phyloP scores from a whole-genome alignment of 2,329 filamentous ascomycete species.

The Ploettnerulaceae sp. region DNA sequence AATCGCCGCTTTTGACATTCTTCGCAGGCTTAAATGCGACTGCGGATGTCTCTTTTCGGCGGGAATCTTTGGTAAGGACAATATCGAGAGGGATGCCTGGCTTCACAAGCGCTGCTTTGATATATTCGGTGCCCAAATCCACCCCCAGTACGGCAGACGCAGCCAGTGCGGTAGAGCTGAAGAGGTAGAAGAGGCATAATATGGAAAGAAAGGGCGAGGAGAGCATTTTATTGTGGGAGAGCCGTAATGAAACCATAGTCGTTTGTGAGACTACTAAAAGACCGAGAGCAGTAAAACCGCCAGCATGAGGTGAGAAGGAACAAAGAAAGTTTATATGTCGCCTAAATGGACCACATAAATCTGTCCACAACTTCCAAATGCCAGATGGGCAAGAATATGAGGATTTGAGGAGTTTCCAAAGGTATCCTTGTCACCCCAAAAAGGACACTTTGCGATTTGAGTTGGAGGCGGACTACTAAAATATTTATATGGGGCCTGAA shows the following conservation, averaged over 20 bases:
- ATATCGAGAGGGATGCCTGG: constrained; percentile 96
- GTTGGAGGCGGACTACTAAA: no score
- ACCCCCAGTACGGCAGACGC: constrained; percentile 77
- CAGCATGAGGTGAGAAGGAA: constrained; percentile 8
- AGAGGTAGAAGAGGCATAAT: constrained; percentile 33
- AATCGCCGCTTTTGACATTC: constrained; percentile 58
- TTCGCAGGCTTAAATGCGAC: constrained; percentile 89
- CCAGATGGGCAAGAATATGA: constrained; percentile 17
- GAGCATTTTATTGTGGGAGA: constrained; percentile 20
- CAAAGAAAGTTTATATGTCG: constrained; percentile 25
- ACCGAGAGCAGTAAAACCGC: constrained; percentile 26
- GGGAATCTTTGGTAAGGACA: constrained; percentile 94
- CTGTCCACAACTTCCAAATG: constrained; percentile 29
- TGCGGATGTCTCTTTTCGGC: constrained; percentile 88
- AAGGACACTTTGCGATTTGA: constrained; percentile 30
- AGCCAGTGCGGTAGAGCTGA: constrained; percentile 34
- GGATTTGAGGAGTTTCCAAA: constrained; percentile 14
- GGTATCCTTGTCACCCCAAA: constrained; percentile 23
- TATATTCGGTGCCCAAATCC: constrained; percentile 92
- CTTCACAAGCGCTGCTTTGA: constrained; percentile 94
- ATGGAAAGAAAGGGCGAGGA: constrained; percentile 28
- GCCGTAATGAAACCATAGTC: constrained; percentile 26
- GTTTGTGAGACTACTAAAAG: constrained; percentile 26
- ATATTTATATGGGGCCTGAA: no score
- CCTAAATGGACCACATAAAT: constrained; percentile 28